phyloP scores from a whole-genome alignment of 176 grass and related monocot genomes.

The Paspalum notatum region DNA sequence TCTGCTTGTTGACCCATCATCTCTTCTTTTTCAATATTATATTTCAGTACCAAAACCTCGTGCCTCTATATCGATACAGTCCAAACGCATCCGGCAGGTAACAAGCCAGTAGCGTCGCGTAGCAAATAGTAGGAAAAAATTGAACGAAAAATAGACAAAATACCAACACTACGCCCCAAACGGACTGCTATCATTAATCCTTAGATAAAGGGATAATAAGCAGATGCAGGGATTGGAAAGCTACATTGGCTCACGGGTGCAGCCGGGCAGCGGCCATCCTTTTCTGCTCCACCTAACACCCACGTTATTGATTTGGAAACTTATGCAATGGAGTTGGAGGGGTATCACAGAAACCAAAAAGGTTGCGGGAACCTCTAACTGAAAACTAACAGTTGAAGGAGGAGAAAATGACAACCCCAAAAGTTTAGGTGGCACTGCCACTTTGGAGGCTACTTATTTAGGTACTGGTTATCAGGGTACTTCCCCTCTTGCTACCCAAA shows the following conservation, averaged over 20 bases:
- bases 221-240: slow-evolving; percentile 19
- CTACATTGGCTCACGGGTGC: slow-evolving; percentile 36
- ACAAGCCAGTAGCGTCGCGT: neutral
- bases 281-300: slow-evolving; percentile 22
- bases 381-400: neutral
- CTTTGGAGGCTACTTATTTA: slow-evolving; percentile 4
- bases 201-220: neutral
- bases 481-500: neutral
- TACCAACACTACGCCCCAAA: neutral
- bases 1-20: neutral
- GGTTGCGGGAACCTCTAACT: neutral
- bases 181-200: neutral
- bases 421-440: slow-evolving; percentile 1
- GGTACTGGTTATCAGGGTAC: neutral
- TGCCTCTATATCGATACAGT: neutral
- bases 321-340: neutral
- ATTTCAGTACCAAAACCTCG: neutral
- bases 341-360: neutral
- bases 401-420: slow-evolving; percentile 1
- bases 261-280: neutral
- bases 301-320: neutral
- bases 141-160: neutral
- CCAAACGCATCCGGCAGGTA: neutral
- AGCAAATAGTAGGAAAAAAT: neutral
- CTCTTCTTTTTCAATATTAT: neutral